Evolutionary conservation across 2,329 filamentous ascomycete species (phyloP), one percentile per base, ranked within the genome.

Genomic region (Exophiala sideris): DNA sequence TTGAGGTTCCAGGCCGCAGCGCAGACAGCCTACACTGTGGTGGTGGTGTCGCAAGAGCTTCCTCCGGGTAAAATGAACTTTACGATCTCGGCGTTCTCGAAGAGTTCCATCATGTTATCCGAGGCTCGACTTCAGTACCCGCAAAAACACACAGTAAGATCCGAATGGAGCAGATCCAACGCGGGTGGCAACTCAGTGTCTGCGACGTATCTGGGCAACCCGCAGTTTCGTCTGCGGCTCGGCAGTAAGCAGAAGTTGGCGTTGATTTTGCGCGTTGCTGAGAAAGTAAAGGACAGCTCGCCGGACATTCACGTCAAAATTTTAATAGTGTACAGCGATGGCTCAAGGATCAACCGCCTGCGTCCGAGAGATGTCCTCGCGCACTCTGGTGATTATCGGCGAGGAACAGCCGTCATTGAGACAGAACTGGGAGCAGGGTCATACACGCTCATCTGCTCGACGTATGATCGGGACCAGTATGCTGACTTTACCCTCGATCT

Each of bases 371-470:
- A 96, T 66, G 83, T 97, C 36, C 80, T 95, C 20, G 82, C 82
- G 18, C 86, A 89, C 52, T 95, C 89, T 33, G 89, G 89, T n/a
- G 90, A 96, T 62, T 96, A 99, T 71, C 85, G 88, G 45, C 84
- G 86, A 24, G 87, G 88, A 24, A 89, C 87, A 67, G 88, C 88
- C 3, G 76, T 91, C 32, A 85, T 87, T 2, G 82, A 88, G 58
- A 73, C 81, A 5, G 65, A 74, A 16, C 73, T 96, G 14, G 83
- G 85, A 36, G 74, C 82, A 1, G 92, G 92, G 0, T 78, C 78
- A 0, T 99, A 97, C 54, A 64, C 62, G 2, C 41, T 60, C 29
- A 64, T 65, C 20, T 62, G 59, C 52, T 64, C 62, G 10, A 64
- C 63, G 4, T 65, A 63, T 45, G 63, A 64, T 9, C 38, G 46